Base-by-base conservation (phyloP, 2,329 filamentous ascomycete species). In the Hortaea werneckii region DNA sequence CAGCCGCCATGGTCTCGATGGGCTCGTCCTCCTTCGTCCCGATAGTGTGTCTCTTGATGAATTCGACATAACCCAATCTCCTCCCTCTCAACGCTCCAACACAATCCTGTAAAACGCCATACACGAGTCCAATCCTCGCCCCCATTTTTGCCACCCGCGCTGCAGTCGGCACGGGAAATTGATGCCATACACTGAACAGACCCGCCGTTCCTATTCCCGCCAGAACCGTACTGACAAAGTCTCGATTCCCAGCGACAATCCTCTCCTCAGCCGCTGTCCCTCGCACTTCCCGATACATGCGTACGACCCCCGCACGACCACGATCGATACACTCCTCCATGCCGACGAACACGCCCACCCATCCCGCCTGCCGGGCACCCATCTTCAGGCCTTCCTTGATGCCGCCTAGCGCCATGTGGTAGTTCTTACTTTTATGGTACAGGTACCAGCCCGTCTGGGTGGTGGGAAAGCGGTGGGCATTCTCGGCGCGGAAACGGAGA, bases 361-460 rank as follows among this genome's bases (percentile, higher is more conserved):
- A 89, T 40, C 83, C 70, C 4, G 79, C 78, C 5, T 94, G 73
- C 54, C 77, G 80, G 29, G 70, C 63, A 1, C 84, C 88, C 75
- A 92, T 86, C 54, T 77, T 80, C 42, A 87, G 57, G 0, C 87
- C 92, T 59, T 94, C 87, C 43, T 79, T 79, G 12, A 94, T 70
- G 0, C 85, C 90, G 5, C 84, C 85, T 20, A 84, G 76, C 58
- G 86, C 82, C 43, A 84, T 77, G 58, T 87, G 80, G 70, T 98
- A 96, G 67, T 95, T 96, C 67, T 96, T 96, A 63, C 81, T 87
- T 69, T 95, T 95, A 72, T 96, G 90, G 67, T 98, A 98, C n/a
- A 96, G 78, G 63, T 90, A 98, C 92, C 92, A 98, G 12, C 88
- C 90, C 2, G 82, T 79, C 27, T 86, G 82, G 1, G 82, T 82